These are phyloP conservation scores for Claviceps sp. DNA, from an alignment of 2,329 filamentous ascomycete species.

Conservation along the genomic window DNA sequence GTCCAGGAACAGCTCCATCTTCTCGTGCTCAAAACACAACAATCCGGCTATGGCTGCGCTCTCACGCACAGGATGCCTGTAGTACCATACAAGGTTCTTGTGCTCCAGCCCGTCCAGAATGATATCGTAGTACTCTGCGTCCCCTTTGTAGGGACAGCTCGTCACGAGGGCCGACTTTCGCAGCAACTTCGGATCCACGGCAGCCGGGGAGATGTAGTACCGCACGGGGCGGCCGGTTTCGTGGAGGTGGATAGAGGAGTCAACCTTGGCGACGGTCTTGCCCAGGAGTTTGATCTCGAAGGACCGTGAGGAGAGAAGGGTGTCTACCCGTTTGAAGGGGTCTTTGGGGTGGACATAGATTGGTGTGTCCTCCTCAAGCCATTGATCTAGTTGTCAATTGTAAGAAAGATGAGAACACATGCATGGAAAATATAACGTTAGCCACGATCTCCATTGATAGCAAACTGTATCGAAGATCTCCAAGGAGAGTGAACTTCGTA, in stretches of 20 bases:
- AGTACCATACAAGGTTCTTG: constrained; percentile 49
- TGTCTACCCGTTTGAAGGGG: constrained; percentile 51
- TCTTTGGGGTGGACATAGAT: constrained; percentile 54
- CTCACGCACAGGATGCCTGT: constrained; percentile 42
- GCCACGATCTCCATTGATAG: no score
- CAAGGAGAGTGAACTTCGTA: constrained; percentile 7
- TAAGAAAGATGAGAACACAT: no score
- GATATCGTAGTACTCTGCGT: constrained; percentile 48
- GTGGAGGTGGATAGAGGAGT: constrained; percentile 37
- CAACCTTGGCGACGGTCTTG: constrained; percentile 30
- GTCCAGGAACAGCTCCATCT: constrained; percentile 48
- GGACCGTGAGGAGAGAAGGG: constrained; percentile 39
- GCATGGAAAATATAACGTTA: no score
- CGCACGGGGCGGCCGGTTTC: constrained; percentile 47
- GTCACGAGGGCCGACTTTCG: constrained; percentile 38
- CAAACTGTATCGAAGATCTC: no score
- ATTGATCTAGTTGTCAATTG: constrained; percentile 17
- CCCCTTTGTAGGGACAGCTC: constrained; percentile 54
- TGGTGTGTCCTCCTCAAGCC: constrained; percentile 42
- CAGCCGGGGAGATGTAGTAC: constrained; percentile 44
- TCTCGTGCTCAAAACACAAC: constrained; percentile 56
- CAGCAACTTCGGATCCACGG: constrained; percentile 32
- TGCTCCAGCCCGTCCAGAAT: constrained; percentile 29
- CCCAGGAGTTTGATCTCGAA: constrained; percentile 37
- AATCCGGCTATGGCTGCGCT: constrained; percentile 39